A percentile compares a stretch with the other conserved stretches of the same genome.
Conservation (phyloP, 2,329 filamentous ascomycete species). For the Cryoendolithus antarcticus region DNA sequence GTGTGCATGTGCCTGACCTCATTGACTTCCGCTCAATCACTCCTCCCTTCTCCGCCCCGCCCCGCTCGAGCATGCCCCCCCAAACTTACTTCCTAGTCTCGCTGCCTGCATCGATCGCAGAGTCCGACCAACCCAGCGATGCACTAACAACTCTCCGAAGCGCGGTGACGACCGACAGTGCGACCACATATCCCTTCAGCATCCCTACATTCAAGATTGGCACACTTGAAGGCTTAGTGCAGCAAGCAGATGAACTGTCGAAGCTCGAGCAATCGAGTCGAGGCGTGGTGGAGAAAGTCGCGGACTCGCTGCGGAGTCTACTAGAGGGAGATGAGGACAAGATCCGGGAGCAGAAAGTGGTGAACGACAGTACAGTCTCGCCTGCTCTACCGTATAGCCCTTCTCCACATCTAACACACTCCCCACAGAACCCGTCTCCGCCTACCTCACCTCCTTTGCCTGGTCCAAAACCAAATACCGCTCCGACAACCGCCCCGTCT, state of each 20-base stretch:
- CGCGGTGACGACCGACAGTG: conserved; percentile 62
- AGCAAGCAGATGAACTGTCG: conserved; percentile 86
- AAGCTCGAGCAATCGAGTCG: conserved; percentile 77
- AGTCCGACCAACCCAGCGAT: conserved; percentile 67
- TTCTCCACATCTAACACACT: conserved; percentile 1
- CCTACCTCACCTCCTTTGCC: conserved; percentile 75
- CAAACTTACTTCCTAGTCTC: conserved; percentile 77
- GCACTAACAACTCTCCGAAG: conserved; percentile 64
- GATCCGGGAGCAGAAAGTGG: conserved; percentile 74
- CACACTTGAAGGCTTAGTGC: conserved; percentile 84
- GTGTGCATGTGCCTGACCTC: too few relatives aligned
- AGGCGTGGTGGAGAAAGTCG: conserved; percentile 74
- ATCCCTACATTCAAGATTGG: conserved; percentile 97
- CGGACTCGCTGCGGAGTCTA: conserved; percentile 69
- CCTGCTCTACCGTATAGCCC: not conserved
- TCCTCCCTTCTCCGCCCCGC: conserved; percentile 1
- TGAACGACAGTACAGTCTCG: conserved; percentile 68
- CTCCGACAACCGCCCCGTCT: conserved; percentile 68
- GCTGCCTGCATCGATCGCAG: conserved; percentile 74
- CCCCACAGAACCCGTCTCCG: conserved; percentile 73
- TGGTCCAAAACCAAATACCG: conserved; percentile 99
- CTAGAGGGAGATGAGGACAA: conserved; percentile 76
- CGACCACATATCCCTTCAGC: conserved; percentile 61
- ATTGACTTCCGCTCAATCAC: not conserved
- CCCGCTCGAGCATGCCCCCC: conserved; percentile 15